Evolutionary conservation across 2,329 filamentous ascomycete species (phyloP), one percentile per base, ranked within the genome.

Genomic region (Verticillium isaacii): DNA sequence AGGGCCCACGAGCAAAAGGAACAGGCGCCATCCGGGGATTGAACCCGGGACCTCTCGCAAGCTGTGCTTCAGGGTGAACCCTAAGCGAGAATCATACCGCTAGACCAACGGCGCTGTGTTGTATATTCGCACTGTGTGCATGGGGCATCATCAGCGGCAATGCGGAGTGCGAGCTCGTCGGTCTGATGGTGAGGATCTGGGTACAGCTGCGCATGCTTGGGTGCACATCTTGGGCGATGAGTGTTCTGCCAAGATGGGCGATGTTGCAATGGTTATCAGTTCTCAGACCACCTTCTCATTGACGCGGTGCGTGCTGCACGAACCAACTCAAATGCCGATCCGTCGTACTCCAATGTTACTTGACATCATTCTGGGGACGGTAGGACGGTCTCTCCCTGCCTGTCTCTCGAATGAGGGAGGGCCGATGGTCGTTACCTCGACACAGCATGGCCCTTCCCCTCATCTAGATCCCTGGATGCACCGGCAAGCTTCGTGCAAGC

Each of bases 41-140:
- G 65, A 67, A 67, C 66, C 62, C 66, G 66, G 63, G 66, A 65
- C 66, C 66, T 67, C 66, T 65, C 65, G 66, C 66, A 67, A 64
- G 58, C 59, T 34, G 34, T 59, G 58, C 58, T 59, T 59, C 45
- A 54, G 75, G 74, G 73, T 76, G 52, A 9, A 72, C 85, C 85
- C 85, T 87, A 87, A 87, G 85, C 85, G 84, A 85, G 84, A 87
- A 88, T 87, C 84, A 87, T 87, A 87, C 84, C 85, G 82, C 84
- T 85, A 86, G 83, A 85, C 83, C 82, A 85, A 59, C 58, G 58
- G 58, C 58, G 58, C 58, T 12, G 45, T 50, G 9, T 50, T 12
- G 45, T 50, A 23, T 50, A 50, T 23, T 50, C 45, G 45, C 45
- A 50, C 45, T 50, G 45, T 50, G 45, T 9, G 11, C 0, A 7